Evolutionary conservation across 148 eudicot species (phyloP).

Genomic region (Camellia sinensis): DNA sequence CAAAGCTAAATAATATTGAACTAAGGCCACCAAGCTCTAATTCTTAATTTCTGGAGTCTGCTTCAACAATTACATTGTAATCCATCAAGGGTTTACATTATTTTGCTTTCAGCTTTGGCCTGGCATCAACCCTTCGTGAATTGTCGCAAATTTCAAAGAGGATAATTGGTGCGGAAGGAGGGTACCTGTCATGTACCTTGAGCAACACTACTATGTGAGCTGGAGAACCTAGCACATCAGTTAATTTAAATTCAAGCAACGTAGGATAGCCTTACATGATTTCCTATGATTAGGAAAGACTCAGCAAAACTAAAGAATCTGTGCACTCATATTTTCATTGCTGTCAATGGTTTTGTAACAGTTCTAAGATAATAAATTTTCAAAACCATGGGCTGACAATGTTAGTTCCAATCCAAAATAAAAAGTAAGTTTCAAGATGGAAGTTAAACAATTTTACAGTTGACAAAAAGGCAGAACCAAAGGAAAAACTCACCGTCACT

Average conservation of each 20-base stretch:
- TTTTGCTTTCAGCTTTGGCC: not conserved
- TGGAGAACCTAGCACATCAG: not conserved
- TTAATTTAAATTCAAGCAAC: not conserved
- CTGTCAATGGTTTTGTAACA: not conserved
- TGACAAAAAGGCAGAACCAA: not conserved
- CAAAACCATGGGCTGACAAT: not conserved
- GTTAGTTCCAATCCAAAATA: not conserved
- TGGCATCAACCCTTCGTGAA: not conserved
- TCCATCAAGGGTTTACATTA: not conserved
- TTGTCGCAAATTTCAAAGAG: not conserved
- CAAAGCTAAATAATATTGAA: not conserved
- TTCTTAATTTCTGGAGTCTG: not conserved
- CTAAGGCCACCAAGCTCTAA: not conserved
- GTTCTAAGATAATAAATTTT: not conserved
- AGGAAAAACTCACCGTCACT: slow-evolving; percentile 50
- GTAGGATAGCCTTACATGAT: not conserved
- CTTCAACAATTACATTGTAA: not conserved
- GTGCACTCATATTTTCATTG: not conserved
- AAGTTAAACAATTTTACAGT: not conserved
- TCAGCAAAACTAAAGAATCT: not conserved
- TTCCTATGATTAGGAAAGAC: not conserved
- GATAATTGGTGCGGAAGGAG: not conserved
- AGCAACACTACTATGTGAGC: not conserved
- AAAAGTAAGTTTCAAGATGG: not conserved
- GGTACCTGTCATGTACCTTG: not conserved